phyloP scores from a whole-genome alignment of 495 filamentous ascomycete species.

The Hypoxylon fuscum region DNA sequence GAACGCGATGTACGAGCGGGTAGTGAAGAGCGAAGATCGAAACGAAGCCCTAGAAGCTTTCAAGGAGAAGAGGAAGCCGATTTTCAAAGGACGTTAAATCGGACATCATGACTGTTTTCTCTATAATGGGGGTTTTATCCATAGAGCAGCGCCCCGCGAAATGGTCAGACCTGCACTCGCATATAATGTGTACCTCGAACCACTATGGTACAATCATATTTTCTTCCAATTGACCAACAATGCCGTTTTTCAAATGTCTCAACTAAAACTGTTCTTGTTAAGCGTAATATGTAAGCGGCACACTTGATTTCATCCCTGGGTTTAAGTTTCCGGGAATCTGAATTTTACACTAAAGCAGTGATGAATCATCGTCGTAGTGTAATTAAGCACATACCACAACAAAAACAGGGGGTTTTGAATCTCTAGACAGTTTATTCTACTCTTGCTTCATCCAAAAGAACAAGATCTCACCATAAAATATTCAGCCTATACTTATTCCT shows the following conservation, averaged over 20 bases:
- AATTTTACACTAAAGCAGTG: constrained; percentile 23
- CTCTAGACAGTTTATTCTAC: neutral
- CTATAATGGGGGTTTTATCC: neutral
- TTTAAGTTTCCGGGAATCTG: constrained; percentile 5
- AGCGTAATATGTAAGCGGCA: too few relatives aligned
- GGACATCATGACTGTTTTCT: neutral
- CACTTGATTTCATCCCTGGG: constrained; percentile 7
- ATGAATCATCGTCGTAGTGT: constrained; percentile 41
- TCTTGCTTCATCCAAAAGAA: neutral
- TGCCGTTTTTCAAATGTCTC: too few relatives aligned
- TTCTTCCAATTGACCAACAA: too few relatives aligned
- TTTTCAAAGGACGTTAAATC: constrained; percentile 71
- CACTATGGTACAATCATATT: too few relatives aligned
- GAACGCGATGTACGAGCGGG: constrained; percentile 78
- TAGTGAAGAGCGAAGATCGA: constrained; percentile 84
- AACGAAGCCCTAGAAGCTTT: constrained; percentile 88
- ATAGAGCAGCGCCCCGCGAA: too few relatives aligned
- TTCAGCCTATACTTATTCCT: neutral
- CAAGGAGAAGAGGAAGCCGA: constrained; percentile 87
- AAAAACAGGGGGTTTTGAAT: neutral
- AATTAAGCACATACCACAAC: constrained; percentile 11
- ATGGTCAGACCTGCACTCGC: too few relatives aligned
- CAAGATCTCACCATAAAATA: neutral
- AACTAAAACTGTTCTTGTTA: too few relatives aligned
- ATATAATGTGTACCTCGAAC: too few relatives aligned